Conservation (phyloP, 2,329 filamentous ascomycete genomes). For the Huntiella abstrusa region DNA sequence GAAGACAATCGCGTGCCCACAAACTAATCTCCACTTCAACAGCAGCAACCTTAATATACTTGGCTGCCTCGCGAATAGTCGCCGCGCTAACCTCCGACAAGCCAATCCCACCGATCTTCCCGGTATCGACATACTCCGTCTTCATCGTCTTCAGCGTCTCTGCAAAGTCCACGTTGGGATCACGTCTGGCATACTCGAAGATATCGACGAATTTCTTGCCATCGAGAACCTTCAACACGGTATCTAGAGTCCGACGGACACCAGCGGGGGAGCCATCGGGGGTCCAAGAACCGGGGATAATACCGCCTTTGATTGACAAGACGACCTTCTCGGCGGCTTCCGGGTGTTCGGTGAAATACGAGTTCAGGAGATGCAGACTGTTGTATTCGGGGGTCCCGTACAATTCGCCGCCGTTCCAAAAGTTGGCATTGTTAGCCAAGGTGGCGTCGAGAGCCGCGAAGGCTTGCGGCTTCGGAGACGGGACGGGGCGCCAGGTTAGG, state of each 20-base stretch:
- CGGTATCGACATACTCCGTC: conserved; percentile 30
- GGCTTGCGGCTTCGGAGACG: conserved; percentile 26
- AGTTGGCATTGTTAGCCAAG: conserved; percentile 24
- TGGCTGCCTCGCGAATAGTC: conserved; percentile 30
- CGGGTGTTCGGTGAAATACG: conserved; percentile 45
- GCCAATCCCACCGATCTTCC: conserved; percentile 31
- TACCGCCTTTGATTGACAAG: conserved; percentile 42
- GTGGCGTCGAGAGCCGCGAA: conserved; percentile 38
- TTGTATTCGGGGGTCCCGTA: conserved; percentile 43
- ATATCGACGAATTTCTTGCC: conserved; percentile 41
- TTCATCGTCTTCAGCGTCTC: conserved; percentile 25
- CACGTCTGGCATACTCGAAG: conserved; percentile 39
- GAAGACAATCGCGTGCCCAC: conserved; percentile 27
- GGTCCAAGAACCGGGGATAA: conserved; percentile 18
- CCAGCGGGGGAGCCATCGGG: conserved; percentile 34
- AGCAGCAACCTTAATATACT: conserved; percentile 24
- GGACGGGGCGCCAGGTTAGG: conserved; percentile 24
- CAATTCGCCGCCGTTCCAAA: conserved; percentile 47
- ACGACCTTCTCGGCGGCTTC: conserved; percentile 43
- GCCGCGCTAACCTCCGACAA: conserved; percentile 32
- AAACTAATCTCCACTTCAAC: conserved; percentile 37
- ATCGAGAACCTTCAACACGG: conserved; percentile 30
- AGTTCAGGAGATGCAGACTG: conserved; percentile 37
- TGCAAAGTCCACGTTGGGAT: conserved; percentile 27
- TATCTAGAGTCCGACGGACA: conserved; percentile 38